Evolutionary conservation across 2,329 filamentous ascomycete genomes (phyloP).

Genomic region (Chaetoscypha palmicola): DNA sequence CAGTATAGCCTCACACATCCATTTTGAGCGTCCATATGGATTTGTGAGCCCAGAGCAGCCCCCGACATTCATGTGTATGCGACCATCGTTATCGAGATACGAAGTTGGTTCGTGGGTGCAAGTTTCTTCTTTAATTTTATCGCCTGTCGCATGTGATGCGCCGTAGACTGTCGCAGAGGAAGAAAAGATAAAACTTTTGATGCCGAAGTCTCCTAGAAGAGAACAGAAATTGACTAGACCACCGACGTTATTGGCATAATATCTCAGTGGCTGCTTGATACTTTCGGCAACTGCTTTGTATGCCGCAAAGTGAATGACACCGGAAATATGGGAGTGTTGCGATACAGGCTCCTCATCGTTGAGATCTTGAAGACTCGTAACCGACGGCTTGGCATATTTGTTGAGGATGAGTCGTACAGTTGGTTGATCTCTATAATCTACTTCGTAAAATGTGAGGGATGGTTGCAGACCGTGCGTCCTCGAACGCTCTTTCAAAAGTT

Average conservation of each 20-base stretch:
- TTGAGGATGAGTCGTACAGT: constrained; percentile 18
- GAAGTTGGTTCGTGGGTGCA: constrained; percentile 37
- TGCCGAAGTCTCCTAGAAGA: constrained; percentile 48
- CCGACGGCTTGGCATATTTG: constrained; percentile 7
- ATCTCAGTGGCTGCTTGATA: constrained; percentile 50
- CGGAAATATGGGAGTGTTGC: constrained; percentile 50
- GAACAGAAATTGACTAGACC: constrained; percentile 52
- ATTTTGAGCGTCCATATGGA: constrained; percentile 59
- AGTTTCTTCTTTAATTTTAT: constrained; percentile 46
- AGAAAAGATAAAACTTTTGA: constrained; percentile 60
- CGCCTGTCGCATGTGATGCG: constrained; percentile 38
- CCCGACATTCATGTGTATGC: neutral
- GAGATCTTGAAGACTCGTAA: constrained; percentile 1
- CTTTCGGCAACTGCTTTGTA: constrained; percentile 60
- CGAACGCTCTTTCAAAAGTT: constrained; percentile 16
- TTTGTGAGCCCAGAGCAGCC: constrained; percentile 46
- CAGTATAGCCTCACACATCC: constrained; percentile 58
- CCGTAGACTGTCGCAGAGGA: constrained; percentile 62
- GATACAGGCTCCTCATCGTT: no score
- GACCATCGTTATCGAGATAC: neutral
- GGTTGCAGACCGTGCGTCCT: constrained; percentile 9
- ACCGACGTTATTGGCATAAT: constrained; percentile 60
- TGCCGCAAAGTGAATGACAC: constrained; percentile 61
- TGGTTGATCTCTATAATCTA: constrained; percentile 25
- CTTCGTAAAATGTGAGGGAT: constrained; percentile 21